Percentiles rank a stretch among this genome's conserved stretches.
These are phyloP conservation scores for Pseudogymnoascus sp. DNA, from an alignment of 2,329 filamentous ascomycete genomes.

Conservation along the genomic window DNA sequence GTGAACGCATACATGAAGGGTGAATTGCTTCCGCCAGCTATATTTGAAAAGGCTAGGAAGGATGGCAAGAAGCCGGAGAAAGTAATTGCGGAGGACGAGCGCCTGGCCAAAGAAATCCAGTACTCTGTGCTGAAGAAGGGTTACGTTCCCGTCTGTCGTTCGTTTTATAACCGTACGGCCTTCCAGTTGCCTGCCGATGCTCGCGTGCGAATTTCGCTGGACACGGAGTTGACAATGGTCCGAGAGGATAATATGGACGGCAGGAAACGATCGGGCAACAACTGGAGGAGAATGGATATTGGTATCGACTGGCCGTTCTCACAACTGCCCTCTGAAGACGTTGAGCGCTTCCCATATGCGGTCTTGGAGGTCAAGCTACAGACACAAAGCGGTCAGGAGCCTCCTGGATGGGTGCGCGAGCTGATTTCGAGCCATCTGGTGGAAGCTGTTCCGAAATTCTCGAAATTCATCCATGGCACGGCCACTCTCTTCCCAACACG, in stretches of 20 bases:
- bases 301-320: slow-evolving; percentile 92
- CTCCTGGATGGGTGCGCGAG: slow-evolving; percentile 92
- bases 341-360: slow-evolving; percentile 90
- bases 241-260: slow-evolving; percentile 94
- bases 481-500: slow-evolving; percentile 77
- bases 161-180: slow-evolving; percentile 96
- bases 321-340: slow-evolving; percentile 74
- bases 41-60: slow-evolving; percentile 95
- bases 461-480: slow-evolving; percentile 95
- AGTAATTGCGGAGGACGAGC: slow-evolving; percentile 84
- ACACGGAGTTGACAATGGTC: slow-evolving; percentile 90
- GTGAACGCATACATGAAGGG: slow-evolving; percentile 85
- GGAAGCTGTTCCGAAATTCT: slow-evolving; percentile 98
- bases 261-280: slow-evolving; percentile 63
- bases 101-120: slow-evolving; percentile 83
- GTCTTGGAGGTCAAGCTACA: slow-evolving; percentile 96
- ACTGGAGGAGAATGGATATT: slow-evolving; percentile 96
- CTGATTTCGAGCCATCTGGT: slow-evolving; percentile 89
- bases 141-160: slow-evolving; percentile 81
- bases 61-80: slow-evolving; percentile 91
- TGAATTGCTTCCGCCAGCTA: slow-evolving; percentile 70
- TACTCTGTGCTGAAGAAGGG: slow-evolving; percentile 84
- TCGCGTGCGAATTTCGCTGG: slow-evolving; percentile 89
- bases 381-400: slow-evolving; percentile 89
- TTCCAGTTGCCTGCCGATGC: slow-evolving; percentile 97